Evolutionary conservation across 495 filamentous ascomycete species (phyloP), one percentile per base, ranked within the genome.

Genomic region (Letharia columbiana): DNA sequence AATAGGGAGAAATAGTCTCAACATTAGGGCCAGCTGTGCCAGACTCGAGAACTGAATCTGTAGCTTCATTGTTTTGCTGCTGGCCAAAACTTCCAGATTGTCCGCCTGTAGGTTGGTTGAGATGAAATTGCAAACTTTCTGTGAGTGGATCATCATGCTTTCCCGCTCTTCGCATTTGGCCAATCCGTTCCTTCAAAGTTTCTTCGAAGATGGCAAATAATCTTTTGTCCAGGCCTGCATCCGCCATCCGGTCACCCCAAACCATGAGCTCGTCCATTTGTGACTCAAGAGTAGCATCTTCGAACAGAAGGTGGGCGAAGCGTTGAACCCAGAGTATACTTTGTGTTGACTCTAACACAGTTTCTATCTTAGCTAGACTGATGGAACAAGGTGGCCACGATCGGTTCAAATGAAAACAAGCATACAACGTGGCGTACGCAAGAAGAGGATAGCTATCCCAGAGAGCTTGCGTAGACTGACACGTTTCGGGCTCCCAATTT

Each of bases 341-440:
- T 9, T 28, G 49, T 23, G 49, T 28, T 28, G 49, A 52, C 11
- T 52, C 11, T 52, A 28, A 28, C 0, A 52, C 8, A 28, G 1
- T 52, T 28, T 52, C 49, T 13, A 52, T 28, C 49, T 52, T 52
- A 52, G 49, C n/a, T 52, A 52, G n/a, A 52, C n/a, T 52, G 23
- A 52, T 52, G 8, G 49, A 23, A 52, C n/a, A 52, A 28, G n/a
- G n/a, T 52, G 49, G 23, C 10, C 49, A n/a, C 5, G 49, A 52
- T 28, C 49, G 49, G n/a, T 52, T 52, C 49, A 52, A 13, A 52
- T 52, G 49, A 28, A 28, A 52, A 12, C 11, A 52, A 28, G 49
- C 11, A 52, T 52, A 52, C 10, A 28, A 28, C 31, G 49, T 52
- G 13, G 49, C n/a, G 49, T 52, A 52, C 23, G n/a, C 1, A 12